Evolutionary conservation across 257 asterid genomes (phyloP).

Genomic region (Handroanthus guayacan): DNA sequence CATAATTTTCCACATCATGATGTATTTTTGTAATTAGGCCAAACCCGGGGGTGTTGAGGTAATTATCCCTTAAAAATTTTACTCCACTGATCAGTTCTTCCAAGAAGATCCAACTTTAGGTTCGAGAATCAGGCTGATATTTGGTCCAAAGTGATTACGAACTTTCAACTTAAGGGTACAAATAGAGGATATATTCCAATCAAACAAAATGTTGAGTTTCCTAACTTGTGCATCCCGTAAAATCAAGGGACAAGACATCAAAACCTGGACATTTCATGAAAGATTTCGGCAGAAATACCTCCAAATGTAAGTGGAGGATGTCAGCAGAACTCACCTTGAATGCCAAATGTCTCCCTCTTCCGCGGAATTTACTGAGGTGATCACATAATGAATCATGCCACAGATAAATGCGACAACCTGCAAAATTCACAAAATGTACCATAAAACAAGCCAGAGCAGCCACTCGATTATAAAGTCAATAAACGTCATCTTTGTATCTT

Average conservation of each 20-base stretch:
- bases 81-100: no score
- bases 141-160: no score
- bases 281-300: slow-evolving; percentile 12
- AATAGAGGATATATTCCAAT: neutral
- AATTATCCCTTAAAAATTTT: no score
- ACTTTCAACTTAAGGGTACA: slow-evolving; percentile 9
- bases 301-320: slow-evolving; percentile 20
- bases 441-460: slow-evolving; percentile 22
- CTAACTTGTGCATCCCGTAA: neutral
- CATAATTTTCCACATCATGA: no score
- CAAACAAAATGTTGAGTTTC: neutral
- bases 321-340: slow-evolving; percentile 58
- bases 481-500: neutral
- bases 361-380: slow-evolving; percentile 52
- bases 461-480: neutral
- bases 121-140: no score
- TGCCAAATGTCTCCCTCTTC: slow-evolving; percentile 54
- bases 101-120: no score
- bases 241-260: slow-evolving; percentile 2
- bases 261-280: neutral
- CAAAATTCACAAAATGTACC: slow-evolving; percentile 37
- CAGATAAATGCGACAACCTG: slow-evolving; percentile 91
- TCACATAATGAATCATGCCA: slow-evolving; percentile 72
- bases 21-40: no score
- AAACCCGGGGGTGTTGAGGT: no score